Conservation (phyloP, 2,329 filamentous ascomycete species). For the Pestalotiopsis sp. region DNA sequence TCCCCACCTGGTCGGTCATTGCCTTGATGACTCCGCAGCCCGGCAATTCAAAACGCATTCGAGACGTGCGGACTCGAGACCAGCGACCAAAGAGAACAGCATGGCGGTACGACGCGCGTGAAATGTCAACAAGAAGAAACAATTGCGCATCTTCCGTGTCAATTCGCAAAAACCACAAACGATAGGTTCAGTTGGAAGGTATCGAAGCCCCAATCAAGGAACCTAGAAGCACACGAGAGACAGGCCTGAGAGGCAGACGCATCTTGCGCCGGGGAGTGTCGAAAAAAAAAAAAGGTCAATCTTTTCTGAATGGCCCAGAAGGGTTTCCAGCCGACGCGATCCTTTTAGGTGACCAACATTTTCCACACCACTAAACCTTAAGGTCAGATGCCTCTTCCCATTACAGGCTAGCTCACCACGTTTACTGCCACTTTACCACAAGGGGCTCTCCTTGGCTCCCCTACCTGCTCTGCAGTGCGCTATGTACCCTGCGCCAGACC, state of each 20-base stretch:
- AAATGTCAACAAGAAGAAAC: background rate
- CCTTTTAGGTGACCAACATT: background rate
- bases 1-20: background rate
- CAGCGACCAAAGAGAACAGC: background rate
- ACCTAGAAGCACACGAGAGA: background rate
- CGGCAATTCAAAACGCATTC: conserved; percentile 11
- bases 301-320: background rate
- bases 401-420: conserved; percentile 2
- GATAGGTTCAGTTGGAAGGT: background rate
- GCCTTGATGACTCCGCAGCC: background rate
- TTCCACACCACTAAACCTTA: conserved; percentile 5
- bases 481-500: background rate
- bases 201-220: background rate
- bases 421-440: conserved; percentile 1
- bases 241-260: background rate
- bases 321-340: background rate
- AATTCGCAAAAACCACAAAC: background rate
- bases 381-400: conserved; percentile 8
- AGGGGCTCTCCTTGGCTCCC: background rate
- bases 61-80: conserved; percentile 5
- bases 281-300: background rate
- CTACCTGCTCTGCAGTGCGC: background rate
- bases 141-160: background rate
- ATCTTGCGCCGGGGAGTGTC: background rate
- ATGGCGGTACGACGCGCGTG: background rate